Conservation (phyloP, 1,284 basidiomycete genomes). For the Sanghuangporus weigelae region DNA sequence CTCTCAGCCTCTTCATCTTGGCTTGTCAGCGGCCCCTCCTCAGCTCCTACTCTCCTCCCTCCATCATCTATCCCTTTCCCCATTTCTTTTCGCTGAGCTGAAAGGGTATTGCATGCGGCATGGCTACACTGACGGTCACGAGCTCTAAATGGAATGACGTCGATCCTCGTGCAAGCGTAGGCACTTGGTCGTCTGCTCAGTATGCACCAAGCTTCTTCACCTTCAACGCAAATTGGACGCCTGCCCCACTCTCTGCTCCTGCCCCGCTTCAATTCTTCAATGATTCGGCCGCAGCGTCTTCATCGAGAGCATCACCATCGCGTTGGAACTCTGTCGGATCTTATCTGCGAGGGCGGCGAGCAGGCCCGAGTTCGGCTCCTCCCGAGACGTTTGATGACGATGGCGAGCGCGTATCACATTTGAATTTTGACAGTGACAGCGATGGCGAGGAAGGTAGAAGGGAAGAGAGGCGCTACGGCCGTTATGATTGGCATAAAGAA, state of each 20-base stretch:
- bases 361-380: background rate
- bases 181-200: background rate
- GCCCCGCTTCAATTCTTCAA: background rate
- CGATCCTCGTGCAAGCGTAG: background rate
- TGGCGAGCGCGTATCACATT: constrained; percentile 5
- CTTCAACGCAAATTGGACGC: constrained; percentile 11
- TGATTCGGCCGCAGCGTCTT: background rate
- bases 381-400: background rate
- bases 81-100: background rate
- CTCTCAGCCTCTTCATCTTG: background rate
- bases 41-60: background rate
- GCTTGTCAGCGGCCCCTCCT: too few relatives aligned
- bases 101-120: background rate
- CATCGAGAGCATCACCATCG: background rate
- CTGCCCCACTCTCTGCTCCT: background rate
- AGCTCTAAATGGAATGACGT: background rate
- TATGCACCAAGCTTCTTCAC: constrained; percentile 10
- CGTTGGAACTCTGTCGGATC: background rate
- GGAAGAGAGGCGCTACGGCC: background rate
- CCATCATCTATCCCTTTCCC: background rate
- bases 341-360: background rate
- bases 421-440: constrained; percentile 4
- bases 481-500: background rate
- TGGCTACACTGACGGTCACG: background rate
- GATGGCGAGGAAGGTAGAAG: background rate